A percentile compares a stretch with the other conserved stretches of the same genome.
These are phyloP conservation scores for Sisymbrium altissimum DNA, from an alignment of 345 rosid species.

Conservation along the genomic window DNA sequence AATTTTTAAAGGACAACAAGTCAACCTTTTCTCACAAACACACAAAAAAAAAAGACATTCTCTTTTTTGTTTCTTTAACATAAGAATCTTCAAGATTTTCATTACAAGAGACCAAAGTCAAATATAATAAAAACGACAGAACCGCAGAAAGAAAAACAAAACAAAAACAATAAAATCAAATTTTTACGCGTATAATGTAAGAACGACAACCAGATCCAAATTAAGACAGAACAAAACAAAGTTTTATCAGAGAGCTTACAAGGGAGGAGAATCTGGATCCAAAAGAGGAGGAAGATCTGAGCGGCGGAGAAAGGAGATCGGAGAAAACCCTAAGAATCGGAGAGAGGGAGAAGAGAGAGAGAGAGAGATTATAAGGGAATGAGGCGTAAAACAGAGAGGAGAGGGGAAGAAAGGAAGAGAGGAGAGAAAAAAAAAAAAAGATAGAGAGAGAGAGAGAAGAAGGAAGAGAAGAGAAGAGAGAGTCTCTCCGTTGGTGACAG, in stretches of 20 bases:
- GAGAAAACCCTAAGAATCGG: constrained; percentile 47
- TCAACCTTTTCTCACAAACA: neutral
- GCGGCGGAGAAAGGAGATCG: constrained; percentile 28
- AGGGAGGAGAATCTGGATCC: constrained; percentile 50
- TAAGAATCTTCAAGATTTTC: neutral
- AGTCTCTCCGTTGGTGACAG: constrained; percentile 99
- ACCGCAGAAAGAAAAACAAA: no score
- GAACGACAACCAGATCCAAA: constrained; percentile 18
- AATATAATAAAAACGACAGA: neutral
- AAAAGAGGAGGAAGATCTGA: constrained; percentile 35
- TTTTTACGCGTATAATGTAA: constrained; percentile 5
- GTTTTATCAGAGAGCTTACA: constrained; percentile 63
- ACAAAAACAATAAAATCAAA: no score
- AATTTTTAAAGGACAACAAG: constrained; percentile 8
- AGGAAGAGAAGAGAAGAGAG: constrained; percentile 7
- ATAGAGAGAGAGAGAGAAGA: constrained; percentile 30
- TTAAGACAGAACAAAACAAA: neutral
- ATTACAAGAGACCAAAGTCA: constrained; percentile 9
- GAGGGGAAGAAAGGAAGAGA: constrained; percentile 24
- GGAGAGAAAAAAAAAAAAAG: neutral
- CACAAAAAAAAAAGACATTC: neutral
- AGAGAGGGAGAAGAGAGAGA: neutral
- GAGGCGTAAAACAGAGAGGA: constrained; percentile 19
- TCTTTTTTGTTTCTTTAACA: neutral
- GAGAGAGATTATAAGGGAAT: constrained; percentile 11